Evolutionary conservation across 179 eudicot genomes (phyloP).

Genomic region (Beta macrorhiza): DNA sequence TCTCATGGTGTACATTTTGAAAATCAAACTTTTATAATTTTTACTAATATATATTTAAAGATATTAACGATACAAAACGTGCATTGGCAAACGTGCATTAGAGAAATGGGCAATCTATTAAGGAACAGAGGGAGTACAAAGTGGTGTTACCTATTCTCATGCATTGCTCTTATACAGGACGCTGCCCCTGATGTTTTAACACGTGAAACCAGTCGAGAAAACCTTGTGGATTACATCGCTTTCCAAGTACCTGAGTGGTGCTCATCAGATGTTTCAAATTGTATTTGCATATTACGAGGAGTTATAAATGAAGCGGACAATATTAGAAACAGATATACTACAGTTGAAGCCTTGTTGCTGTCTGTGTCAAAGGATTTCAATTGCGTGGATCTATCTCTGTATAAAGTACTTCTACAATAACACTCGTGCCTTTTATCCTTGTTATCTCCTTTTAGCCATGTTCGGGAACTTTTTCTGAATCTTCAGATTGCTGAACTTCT

Average conservation of each 20-base stretch:
- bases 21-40: no score
- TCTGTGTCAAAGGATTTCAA: constrained; percentile 67
- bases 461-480: not conserved
- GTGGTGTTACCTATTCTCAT: constrained; percentile 12
- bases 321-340: constrained; percentile 34
- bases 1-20: no score
- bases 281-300: constrained; percentile 68
- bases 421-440: constrained; percentile 1
- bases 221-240: constrained; percentile 57
- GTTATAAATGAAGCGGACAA: constrained; percentile 39
- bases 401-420: constrained; percentile 50
- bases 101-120: no score
- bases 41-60: no score
- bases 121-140: no score
- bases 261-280: constrained; percentile 50
- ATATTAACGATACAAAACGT: no score
- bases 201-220: constrained; percentile 36
- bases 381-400: constrained; percentile 87
- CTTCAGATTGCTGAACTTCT: not conserved
- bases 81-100: no score
- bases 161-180: constrained; percentile 44
- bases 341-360: constrained; percentile 65
- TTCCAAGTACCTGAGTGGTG: constrained; percentile 77
- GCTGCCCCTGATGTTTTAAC: constrained; percentile 38
- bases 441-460: not conserved